Evolutionary conservation across 768 basidiomycete species (phyloP).

Genomic region (Russula dissimulans): DNA sequence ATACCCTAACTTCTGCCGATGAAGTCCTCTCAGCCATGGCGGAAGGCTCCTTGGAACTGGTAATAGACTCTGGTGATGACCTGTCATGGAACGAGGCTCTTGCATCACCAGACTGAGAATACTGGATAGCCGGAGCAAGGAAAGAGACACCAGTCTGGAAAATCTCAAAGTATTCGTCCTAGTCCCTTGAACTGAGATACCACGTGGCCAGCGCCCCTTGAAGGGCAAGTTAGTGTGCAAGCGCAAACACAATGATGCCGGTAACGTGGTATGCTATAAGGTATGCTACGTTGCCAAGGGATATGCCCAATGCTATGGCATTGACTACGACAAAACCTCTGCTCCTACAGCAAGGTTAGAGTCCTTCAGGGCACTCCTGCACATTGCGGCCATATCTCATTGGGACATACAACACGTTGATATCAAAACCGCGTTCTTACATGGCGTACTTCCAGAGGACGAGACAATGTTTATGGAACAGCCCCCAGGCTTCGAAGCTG

Average conservation of each 20-base stretch:
- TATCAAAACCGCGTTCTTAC: too few species aligned
- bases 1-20: too few species aligned
- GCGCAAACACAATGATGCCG: neutral
- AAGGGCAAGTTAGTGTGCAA: neutral
- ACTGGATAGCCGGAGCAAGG: too few species aligned
- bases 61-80: too few species aligned
- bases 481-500: neutral
- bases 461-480: neutral
- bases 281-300: neutral
- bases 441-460: too few species aligned
- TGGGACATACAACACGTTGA: too few species aligned
- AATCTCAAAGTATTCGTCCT: too few species aligned
- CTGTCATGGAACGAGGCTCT: too few species aligned
- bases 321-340: neutral
- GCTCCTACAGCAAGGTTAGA: neutral
- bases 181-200: neutral
- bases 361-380: neutral
- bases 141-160: too few species aligned
- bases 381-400: neutral
- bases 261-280: neutral
- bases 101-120: too few species aligned
- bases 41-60: too few species aligned
- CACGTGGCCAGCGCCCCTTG: neutral
- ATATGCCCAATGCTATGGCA: neutral
- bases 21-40: too few species aligned